Conservation (phyloP, 495 filamentous ascomycete genomes). For the Daldinia childiae region DNA sequence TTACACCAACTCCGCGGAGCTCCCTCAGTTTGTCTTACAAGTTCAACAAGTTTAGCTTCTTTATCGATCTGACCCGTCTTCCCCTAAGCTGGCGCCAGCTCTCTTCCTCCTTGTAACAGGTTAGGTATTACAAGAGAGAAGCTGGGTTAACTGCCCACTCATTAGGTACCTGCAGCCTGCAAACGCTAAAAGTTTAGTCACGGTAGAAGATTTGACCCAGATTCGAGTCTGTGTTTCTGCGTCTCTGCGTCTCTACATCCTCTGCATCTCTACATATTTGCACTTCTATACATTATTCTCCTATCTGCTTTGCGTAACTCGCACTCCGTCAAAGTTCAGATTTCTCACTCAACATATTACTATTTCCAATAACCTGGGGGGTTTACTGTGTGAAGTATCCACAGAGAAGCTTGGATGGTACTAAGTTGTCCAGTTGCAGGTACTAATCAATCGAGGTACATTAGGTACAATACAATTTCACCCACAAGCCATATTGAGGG, state of each 20-base stretch:
- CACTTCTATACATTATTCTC: not conserved
- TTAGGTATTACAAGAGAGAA: constrained; percentile 5
- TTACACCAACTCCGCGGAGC: constrained; percentile 1
- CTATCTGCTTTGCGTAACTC: not conserved
- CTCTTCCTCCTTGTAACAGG: constrained; percentile 5
- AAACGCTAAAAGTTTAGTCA: constrained; percentile 28
- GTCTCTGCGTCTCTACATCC: not conserved
- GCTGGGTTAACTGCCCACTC: constrained; percentile 10
- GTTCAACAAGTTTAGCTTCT: constrained; percentile 6
- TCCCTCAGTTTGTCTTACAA: not conserved
- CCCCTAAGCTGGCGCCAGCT: not conserved
- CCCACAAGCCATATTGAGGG: constrained; percentile 1
- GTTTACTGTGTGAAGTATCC: not conserved
- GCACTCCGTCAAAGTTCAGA: not conserved
- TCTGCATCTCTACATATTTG: not conserved
- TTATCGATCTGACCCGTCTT: constrained; percentile 8
- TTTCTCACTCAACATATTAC: constrained; percentile 4
- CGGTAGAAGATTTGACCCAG: constrained; percentile 14
- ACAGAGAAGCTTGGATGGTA: not conserved
- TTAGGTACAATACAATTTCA: not conserved
- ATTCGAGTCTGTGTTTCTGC: not conserved
- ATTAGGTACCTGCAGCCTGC: constrained; percentile 31
- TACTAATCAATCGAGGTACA: constrained; percentile 16
- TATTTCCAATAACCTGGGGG: constrained; percentile 1
- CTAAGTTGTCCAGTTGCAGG: constrained; percentile 1